Base-by-base conservation (phyloP, 1,284 basidiomycete species). In the Ceratobasidium sp. region DNA sequence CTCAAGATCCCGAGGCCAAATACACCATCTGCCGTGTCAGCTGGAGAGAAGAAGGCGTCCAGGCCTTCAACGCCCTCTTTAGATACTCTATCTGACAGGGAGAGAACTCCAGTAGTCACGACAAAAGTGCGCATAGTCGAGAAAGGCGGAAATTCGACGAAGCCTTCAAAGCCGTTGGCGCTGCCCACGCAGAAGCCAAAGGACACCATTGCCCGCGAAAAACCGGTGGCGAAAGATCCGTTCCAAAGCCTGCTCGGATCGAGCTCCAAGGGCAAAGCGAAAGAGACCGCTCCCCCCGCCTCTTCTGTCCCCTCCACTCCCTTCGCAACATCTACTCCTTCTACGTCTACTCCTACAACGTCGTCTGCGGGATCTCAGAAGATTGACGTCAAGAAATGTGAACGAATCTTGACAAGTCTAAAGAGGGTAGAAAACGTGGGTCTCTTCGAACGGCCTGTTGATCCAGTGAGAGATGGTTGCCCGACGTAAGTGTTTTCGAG, bases 361-460 rank as follows among this genome's bases (percentile, higher is more conserved):
- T 66, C 73, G 13, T 38, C 57, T 6, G 9, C 42, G 1, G 59
- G 57, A 7, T 33, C 84, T 61, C 83, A 86, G 26, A 90, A 88
- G 80, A 61, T 85, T 50, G 89, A 87, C 20, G 62, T 81, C 81
- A 89, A 88, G 81, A 77, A 84, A 17, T 83, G 82, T 64, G 79
- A 80, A 33, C 69, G 70, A 38, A 78, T 77, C 42, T 48, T 76
- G 57, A 62, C 82, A 85, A 82, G 40, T 82, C 98, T 40, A 84
- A 87, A 78, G 94, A 91, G 83, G 84, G 93, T 44, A 89, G 92
- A 0, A 44, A 92, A 95, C 81, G 90, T 92, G 15, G 84, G 86
- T 42, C 93, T 97, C 79, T 99, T 99, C 86, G 83, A 90, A 56
- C 88, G 89, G 23, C 96, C 97, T 1, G 97, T 99, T 17, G 94